These are phyloP conservation scores for Aphanomyces invadans DNA, from an alignment of 352 stramenopile species.

Conservation along the genomic window DNA sequence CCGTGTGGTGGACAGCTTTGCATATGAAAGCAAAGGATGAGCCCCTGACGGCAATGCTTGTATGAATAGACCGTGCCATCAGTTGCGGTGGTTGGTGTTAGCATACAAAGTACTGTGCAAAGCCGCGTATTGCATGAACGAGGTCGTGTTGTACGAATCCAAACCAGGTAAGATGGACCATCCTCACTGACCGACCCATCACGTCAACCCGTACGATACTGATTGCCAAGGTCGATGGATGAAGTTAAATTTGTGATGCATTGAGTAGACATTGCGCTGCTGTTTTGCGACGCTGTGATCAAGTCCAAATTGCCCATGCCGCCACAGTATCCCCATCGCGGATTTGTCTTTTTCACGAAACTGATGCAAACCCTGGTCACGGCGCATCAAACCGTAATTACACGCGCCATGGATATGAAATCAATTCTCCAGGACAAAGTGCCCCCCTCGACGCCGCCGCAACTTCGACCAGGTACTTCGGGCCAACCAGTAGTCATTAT, in stretches of 20 bases:
- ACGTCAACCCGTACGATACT: no score
- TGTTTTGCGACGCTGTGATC: constrained; percentile 8
- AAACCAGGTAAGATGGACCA: neutral
- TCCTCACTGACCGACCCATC: neutral
- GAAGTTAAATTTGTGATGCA: neutral
- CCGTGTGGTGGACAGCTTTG: no score
- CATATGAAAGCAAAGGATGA: no score
- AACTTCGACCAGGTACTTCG: neutral
- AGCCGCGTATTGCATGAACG: constrained; percentile 6
- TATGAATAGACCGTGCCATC: neutral
- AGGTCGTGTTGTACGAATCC: neutral
- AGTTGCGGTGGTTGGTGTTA: constrained; percentile 5
- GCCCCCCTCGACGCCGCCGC: neutral
- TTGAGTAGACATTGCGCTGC: neutral
- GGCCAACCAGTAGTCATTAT: neutral
- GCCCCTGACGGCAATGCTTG: no score
- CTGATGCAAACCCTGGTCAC: constrained; percentile 4
- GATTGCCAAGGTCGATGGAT: no score
- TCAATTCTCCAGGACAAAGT: neutral
- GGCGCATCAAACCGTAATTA: neutral
- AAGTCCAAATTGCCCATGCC: constrained; percentile 18
- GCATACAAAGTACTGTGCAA: neutral
- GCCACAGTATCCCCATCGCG: constrained; percentile 9
- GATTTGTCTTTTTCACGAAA: neutral
- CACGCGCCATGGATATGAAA: constrained; percentile 1